Base-by-base conservation (phyloP, 148 eudicot species). In the Amaranthus palmeri region DNA sequence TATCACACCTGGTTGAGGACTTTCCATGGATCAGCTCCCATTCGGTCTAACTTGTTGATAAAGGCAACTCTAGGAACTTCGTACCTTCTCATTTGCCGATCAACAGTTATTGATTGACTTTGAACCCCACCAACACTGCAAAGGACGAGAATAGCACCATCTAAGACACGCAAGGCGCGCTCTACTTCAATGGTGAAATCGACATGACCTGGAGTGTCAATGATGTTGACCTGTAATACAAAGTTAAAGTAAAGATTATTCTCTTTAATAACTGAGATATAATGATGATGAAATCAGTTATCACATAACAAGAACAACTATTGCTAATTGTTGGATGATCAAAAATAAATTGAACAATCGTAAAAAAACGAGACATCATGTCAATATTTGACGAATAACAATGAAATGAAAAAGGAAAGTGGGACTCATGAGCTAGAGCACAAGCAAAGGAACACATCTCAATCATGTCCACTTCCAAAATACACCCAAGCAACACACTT, bases 21-120 rank as follows among this genome's bases (percentile, higher is more conserved):
- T 80, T 86, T 93, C 96, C 96, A 95, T 1, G 98, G 98, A 83
- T 95, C 98, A 73, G 98, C 98, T 52, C 97, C 98, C 98, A 91
- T 95, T 7, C 98, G 82, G 64, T 95, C 98, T 77, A 91, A 88
- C 75, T 95, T 95, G 75, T 95, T 95, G 74, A 95, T 91, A 72
- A 95, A 93, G 72, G 97, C 98, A 74, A 95, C 73, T 81, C 98
- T 84, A 13, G 98, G 98, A 77, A 95, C 98, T 72, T 86, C 97
- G 74, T 91, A 95, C 82, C 98, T 88, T 81, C 90, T 85, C 98
- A 95, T 95, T 85, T 95, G 98, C 74, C 98, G 84, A 81, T 95
- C 98, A 74, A 95, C 97, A 66, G 98, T 93, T 65, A 95, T 95
- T 15, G 98, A 95, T 75, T 95, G 98, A 78, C 97, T 95, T 80